These are phyloP conservation scores for Ophiostoma ips DNA, from an alignment of 2,329 filamentous ascomycete genomes.

Conservation along the genomic window DNA sequence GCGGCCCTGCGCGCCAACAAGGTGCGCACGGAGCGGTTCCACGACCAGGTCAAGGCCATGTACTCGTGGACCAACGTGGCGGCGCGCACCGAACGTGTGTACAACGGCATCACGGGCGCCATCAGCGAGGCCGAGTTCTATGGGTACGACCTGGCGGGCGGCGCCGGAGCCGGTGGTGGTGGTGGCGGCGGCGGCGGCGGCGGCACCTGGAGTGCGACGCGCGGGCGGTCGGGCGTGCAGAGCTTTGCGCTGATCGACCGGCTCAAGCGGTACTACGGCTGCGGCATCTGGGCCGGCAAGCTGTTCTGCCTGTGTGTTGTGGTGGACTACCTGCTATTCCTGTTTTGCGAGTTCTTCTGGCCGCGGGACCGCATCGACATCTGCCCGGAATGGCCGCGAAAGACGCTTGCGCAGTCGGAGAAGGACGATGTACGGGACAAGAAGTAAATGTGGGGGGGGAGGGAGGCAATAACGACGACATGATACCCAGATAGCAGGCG, in stretches of 20 bases:
- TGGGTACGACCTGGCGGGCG: conserved; percentile 49
- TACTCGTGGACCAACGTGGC: conserved; percentile 98
- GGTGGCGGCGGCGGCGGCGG: conserved; percentile 23
- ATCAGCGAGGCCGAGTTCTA: conserved; percentile 81
- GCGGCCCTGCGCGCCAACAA: conserved; percentile 71
- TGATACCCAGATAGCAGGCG: conserved; percentile 2
- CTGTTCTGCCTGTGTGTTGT: conserved; percentile 90
- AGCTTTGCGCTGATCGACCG: conserved; percentile 90
- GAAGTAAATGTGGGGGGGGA: background rate
- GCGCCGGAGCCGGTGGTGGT: background rate
- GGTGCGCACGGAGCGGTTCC: conserved; percentile 83
- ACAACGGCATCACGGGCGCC: conserved; percentile 81
- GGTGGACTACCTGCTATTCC: conserved; percentile 82
- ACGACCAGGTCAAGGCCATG: conserved; percentile 96
- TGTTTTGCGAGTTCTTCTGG: conserved; percentile 76
- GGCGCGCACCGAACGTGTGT: conserved; percentile 83
- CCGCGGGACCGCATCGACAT: conserved; percentile 79
- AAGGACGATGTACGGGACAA: background rate
- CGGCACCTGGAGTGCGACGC: conserved; percentile 48
- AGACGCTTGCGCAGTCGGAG: conserved; percentile 24
- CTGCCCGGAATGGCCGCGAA: conserved; percentile 83
- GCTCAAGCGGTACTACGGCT: conserved; percentile 92
- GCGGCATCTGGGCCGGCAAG: conserved; percentile 96
- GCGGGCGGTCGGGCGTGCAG: conserved; percentile 55
- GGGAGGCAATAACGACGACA: background rate